phyloP scores from a whole-genome alignment of 345 rosid species.

The Lumnitzera racemosa region DNA sequence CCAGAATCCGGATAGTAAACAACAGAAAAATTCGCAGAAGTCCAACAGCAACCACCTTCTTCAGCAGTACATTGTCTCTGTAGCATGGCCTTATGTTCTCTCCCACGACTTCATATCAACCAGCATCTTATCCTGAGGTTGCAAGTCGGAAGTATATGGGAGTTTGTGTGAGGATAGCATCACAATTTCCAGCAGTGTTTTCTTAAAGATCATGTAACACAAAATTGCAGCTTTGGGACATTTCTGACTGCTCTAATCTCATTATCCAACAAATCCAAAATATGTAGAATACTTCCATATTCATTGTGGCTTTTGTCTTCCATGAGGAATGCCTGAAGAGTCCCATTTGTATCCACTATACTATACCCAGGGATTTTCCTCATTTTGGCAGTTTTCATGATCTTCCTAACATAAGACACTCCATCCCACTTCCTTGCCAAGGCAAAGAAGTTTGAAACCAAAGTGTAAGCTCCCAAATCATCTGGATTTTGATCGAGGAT shows the following conservation, averaged over 20 bases:
- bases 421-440: slow-evolving; percentile 46
- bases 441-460: slow-evolving; percentile 70
- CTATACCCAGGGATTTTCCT: slow-evolving; percentile 67
- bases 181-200: too few species aligned
- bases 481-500: slow-evolving; percentile 48
- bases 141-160: too few species aligned
- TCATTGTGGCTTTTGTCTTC: slow-evolving; percentile 53
- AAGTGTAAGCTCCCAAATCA: slow-evolving; percentile 45
- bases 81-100: too few species aligned
- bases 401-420: slow-evolving; percentile 47
- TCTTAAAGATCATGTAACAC: too few species aligned
- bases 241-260: slow-evolving; percentile 34
- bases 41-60: too few species aligned
- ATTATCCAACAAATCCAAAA: slow-evolving; percentile 30
- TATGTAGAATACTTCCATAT: slow-evolving; percentile 25
- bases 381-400: slow-evolving; percentile 40
- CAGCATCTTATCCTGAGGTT: too few species aligned
- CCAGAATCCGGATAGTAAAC: too few species aligned
- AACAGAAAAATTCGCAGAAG: too few species aligned
- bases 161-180: too few species aligned
- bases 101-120: too few species aligned
- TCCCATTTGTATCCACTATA: slow-evolving; percentile 50
- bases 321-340: slow-evolving; percentile 46
- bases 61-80: too few species aligned
- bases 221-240: background rate